phyloP scores from a whole-genome alignment of 768 basidiomycete species.

The Phanerochaete sordida region DNA sequence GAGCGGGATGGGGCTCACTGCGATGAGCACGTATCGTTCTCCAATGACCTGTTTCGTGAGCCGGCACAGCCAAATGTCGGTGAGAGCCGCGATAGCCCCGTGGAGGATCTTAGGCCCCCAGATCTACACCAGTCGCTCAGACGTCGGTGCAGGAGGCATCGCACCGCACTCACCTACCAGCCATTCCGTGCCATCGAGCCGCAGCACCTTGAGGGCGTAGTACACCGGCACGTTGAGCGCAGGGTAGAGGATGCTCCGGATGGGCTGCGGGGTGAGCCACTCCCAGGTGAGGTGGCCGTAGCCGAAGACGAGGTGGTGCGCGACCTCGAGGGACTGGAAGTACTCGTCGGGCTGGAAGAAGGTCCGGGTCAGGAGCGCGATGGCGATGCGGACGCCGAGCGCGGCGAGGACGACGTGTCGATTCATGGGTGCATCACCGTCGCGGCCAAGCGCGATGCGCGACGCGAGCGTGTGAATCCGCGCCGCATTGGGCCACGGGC shows the following conservation, averaged over 20 bases:
- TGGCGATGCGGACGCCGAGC: conserved; percentile 39
- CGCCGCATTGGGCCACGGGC: no score
- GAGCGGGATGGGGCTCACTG: conserved; percentile 44
- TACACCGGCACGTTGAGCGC: conserved; percentile 77
- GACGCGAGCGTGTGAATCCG: not conserved
- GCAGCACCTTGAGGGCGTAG: conserved; percentile 55
- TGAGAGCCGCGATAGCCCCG: conserved; percentile 71
- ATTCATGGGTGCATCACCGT: not conserved
- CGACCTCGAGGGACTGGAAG: conserved; percentile 92
- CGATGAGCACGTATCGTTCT: conserved; percentile 49
- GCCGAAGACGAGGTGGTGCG: conserved; percentile 84
- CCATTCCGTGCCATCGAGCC: conserved; percentile 50
- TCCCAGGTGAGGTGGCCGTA: conserved; percentile 96
- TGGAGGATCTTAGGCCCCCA: conserved; percentile 72
- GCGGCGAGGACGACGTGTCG: not conserved
- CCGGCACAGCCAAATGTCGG: conserved; percentile 71
- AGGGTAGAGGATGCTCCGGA: conserved; percentile 82
- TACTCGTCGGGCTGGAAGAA: conserved; percentile 98
- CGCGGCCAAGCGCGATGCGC: not conserved
- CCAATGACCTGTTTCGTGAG: conserved; percentile 60
- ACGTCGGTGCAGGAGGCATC: not conserved
- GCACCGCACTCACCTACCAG: conserved; percentile 51
- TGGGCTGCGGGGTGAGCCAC: conserved; percentile 70
- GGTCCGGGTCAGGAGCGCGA: conserved; percentile 72
- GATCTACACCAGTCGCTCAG: conserved; percentile 43